Percentiles rank a stretch among this genome's conserved stretches.
Evolutionary conservation across 2,329 filamentous ascomycete genomes (phyloP).

Genomic region (Cordyceps fumosorosea): DNA sequence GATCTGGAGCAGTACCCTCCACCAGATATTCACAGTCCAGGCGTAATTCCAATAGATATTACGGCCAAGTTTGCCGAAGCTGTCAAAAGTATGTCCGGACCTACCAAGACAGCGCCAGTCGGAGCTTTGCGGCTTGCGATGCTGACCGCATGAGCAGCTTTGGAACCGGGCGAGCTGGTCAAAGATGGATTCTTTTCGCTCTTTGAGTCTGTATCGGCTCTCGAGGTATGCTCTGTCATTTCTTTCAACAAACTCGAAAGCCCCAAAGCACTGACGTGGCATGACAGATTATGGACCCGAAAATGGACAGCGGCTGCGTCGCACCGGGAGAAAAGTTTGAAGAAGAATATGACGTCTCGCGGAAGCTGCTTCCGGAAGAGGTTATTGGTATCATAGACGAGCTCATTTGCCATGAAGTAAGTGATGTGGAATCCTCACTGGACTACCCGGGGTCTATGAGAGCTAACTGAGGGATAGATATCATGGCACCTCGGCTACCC

Average conservation of each 20-base stretch:
- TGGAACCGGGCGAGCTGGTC: conserved; percentile 74
- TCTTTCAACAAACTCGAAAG: not conserved
- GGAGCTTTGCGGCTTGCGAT: not conserved
- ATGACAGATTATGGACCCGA: conserved; percentile 89
- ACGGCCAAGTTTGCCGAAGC: conserved; percentile 50
- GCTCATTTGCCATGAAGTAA: conserved; percentile 78
- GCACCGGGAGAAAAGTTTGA: conserved; percentile 74
- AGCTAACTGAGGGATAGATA: conserved; percentile 51
- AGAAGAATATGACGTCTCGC: conserved; percentile 69
- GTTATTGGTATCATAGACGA: conserved; percentile 93
- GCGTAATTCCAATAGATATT: conserved; percentile 52
- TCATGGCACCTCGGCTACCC: conserved; percentile 97
- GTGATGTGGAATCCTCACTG: conserved; percentile 13
- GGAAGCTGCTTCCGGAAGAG: conserved; percentile 65
- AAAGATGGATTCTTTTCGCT: conserved; percentile 94
- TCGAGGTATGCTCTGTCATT: conserved; percentile 50
- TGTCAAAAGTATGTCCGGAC: conserved; percentile 39
- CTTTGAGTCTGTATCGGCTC: conserved; percentile 85
- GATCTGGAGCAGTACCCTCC: conserved; percentile 29
- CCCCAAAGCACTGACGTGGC: not conserved
- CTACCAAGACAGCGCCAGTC: not conserved
- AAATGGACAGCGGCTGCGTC: conserved; percentile 94
- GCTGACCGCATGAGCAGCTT: conserved; percentile 43
- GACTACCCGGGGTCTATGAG: not conserved
- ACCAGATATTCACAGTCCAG: conserved; percentile 37